Evolutionary conservation across 2,329 filamentous ascomycete genomes (phyloP).

Genomic region (Epichloe festucae): DNA sequence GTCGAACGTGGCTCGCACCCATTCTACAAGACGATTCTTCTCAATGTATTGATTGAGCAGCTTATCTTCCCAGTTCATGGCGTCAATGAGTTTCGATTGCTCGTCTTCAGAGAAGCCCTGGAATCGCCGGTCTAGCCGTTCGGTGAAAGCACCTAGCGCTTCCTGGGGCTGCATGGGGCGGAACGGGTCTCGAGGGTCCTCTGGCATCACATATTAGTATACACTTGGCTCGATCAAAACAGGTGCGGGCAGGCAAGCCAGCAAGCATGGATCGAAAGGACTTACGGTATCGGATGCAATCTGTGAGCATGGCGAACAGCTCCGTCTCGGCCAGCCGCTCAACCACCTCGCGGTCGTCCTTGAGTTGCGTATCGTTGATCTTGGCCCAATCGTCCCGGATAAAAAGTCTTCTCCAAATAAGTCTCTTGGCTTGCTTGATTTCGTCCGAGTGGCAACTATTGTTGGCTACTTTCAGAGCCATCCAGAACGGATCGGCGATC

Average conservation of each 20-base stretch:
- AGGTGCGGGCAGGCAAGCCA: not conserved
- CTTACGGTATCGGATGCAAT: conserved; percentile 54
- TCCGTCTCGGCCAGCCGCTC: conserved; percentile 51
- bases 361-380: conserved; percentile 65
- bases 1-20: conserved; percentile 35
- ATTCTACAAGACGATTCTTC: conserved; percentile 56
- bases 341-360: conserved; percentile 56
- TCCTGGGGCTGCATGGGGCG: conserved; percentile 38
- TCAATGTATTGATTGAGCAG: conserved; percentile 51
- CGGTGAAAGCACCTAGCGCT: conserved; percentile 45
- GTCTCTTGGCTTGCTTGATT: conserved; percentile 42
- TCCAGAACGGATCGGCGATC: conserved; percentile 58
- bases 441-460: conserved; percentile 41
- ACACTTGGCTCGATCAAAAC: not conserved
- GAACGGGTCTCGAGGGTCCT: conserved; percentile 29
- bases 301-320: conserved; percentile 52
- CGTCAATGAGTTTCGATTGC: conserved; percentile 53
- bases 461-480: conserved; percentile 52
- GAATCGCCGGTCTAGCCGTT: conserved; percentile 49
- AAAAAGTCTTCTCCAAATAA: conserved; percentile 80
- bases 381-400: conserved; percentile 73
- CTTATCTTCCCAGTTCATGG: conserved; percentile 61
- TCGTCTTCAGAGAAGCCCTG: conserved; percentile 47
- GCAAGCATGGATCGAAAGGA: conserved; percentile 7
- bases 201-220: conserved; percentile 21